A percentile compares a stretch with the other conserved stretches of the same genome.
Evolutionary conservation across 495 filamentous ascomycete genomes (phyloP).

Genomic region (Daldinia loculata): DNA sequence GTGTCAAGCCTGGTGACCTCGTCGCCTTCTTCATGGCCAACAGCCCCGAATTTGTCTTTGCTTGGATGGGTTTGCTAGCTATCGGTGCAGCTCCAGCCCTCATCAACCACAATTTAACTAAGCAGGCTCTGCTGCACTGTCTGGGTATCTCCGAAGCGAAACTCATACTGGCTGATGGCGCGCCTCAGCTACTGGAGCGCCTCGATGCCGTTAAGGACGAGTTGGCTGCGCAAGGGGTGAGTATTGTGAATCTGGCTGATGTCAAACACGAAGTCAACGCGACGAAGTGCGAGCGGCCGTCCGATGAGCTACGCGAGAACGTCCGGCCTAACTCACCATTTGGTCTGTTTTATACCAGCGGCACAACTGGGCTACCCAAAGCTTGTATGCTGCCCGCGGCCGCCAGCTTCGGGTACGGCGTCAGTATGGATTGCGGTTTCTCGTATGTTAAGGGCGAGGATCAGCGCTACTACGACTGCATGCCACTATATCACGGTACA

Average conservation of each 20-base stretch:
- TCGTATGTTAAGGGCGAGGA: constrained; percentile 38
- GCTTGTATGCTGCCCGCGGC: constrained; percentile 63
- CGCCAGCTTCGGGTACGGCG: constrained; percentile 46
- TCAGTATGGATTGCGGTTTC: constrained; percentile 38
- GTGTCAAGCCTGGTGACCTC: constrained; percentile 70
- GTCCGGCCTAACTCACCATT: constrained; percentile 62
- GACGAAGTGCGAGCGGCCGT: constrained; percentile 58
- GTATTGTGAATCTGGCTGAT: constrained; percentile 60
- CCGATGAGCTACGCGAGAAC: constrained; percentile 57
- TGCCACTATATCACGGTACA: constrained; percentile 86
- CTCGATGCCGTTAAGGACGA: constrained; percentile 61
- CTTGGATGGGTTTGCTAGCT: constrained; percentile 67
- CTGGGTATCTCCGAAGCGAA: constrained; percentile 66
- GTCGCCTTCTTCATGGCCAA: constrained; percentile 77
- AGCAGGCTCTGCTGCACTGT: constrained; percentile 74
- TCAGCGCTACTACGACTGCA: constrained; percentile 77
- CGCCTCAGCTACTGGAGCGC: constrained; percentile 60
- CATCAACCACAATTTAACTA: constrained; percentile 76
- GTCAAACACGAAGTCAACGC: constrained; percentile 57
- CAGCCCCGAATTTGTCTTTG: constrained; percentile 71
- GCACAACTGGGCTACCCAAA: constrained; percentile 74
- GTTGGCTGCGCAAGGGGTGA: constrained; percentile 63
- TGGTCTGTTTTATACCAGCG: constrained; percentile 74
- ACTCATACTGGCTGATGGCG: constrained; percentile 72
- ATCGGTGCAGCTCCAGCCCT: constrained; percentile 75